Evolutionary conservation across 2,329 filamentous ascomycete species (phyloP).

Genomic region (Hymenotorrendiella dingleyae): DNA sequence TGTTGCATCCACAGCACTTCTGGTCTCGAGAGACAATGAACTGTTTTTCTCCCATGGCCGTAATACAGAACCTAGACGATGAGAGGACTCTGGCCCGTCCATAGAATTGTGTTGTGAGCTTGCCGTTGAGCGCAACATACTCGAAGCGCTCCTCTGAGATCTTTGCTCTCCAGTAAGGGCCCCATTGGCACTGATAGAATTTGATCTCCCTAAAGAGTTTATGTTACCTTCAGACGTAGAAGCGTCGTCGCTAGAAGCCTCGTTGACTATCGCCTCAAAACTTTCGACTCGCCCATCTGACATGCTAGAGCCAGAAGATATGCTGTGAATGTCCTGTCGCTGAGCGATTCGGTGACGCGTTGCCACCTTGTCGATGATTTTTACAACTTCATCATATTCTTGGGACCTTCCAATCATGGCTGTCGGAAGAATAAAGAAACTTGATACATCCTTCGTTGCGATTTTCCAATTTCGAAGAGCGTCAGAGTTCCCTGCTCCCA

Average conservation of each 20-base stretch:
- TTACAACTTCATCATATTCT: constrained; percentile 65
- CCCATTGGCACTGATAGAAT: constrained; percentile 12
- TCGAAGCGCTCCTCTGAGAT: constrained; percentile 8
- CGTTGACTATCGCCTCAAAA: constrained; percentile 34
- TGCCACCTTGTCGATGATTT: constrained; percentile 71
- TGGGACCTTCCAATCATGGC: constrained; percentile 73
- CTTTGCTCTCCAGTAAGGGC: constrained; percentile 9
- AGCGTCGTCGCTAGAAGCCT: constrained; percentile 51
- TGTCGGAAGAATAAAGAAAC: constrained; percentile 81
- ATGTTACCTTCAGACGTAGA: constrained; percentile 49
- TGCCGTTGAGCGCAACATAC: neutral
- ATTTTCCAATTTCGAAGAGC: constrained; percentile 70
- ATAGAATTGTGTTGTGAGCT: neutral
- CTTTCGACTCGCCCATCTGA: constrained; percentile 34
- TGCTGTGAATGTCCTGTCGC: constrained; percentile 38
- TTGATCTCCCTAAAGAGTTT: constrained; percentile 24
- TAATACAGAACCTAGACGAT: constrained; percentile 2
- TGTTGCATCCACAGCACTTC: constrained; percentile 19
- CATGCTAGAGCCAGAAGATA: constrained; percentile 49
- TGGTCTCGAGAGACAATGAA: constrained; percentile 18
- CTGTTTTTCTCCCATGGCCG: constrained; percentile 27
- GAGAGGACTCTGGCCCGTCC: constrained; percentile 10
- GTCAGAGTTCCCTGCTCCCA: constrained; percentile 67
- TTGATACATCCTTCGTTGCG: constrained; percentile 80
- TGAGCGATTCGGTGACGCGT: constrained; percentile 51